Percentiles rank a stretch among this genome's conserved stretches.
phyloP scores from a whole-genome alignment of 176 grass and related monocot genomes.

The Oryza brachyantha region DNA sequence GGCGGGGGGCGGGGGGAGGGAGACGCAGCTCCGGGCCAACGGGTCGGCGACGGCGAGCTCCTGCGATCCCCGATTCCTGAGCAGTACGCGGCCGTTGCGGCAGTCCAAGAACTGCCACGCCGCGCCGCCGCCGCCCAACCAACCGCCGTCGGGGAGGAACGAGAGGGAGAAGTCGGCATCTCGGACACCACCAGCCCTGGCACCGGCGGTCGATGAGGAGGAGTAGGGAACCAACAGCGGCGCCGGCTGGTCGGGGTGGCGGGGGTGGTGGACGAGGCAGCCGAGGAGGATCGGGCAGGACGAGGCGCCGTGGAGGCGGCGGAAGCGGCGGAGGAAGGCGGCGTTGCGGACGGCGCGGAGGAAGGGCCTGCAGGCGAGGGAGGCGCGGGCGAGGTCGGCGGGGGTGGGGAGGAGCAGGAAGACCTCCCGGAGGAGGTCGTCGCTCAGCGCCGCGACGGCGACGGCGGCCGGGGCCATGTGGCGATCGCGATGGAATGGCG shows the following conservation, averaged over 20 bases:
- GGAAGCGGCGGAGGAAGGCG: slow-evolving; percentile 49
- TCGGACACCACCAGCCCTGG: neutral
- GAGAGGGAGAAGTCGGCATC: slow-evolving; percentile 25
- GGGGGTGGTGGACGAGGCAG: slow-evolving; percentile 7
- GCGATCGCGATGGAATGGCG: too few species aligned
- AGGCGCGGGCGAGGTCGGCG: slow-evolving; percentile 26
- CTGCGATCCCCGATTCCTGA: neutral
- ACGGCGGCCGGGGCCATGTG: slow-evolving; percentile 32
- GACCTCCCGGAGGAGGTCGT: slow-evolving; percentile 44
- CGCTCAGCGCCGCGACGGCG: slow-evolving; percentile 12
- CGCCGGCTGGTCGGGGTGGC: neutral
- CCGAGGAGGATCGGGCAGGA: slow-evolving; percentile 37
- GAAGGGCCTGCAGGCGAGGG: slow-evolving; percentile 40
- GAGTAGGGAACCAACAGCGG: neutral
- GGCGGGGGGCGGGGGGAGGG: neutral
- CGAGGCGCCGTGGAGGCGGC: slow-evolving; percentile 47
- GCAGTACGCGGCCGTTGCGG: slow-evolving; percentile 37
- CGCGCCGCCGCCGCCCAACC: neutral
- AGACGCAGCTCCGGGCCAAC: neutral
- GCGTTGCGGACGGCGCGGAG: slow-evolving; percentile 33
- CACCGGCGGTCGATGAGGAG: neutral
- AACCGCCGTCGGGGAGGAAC: slow-evolving; percentile 31
- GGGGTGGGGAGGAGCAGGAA: slow-evolving; percentile 27
- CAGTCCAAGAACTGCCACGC: slow-evolving; percentile 36
- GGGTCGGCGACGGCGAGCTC: slow-evolving; percentile 42